A percentile compares a stretch with the other conserved stretches of the same genome.
These are phyloP conservation scores for Pistacia vera DNA, from an alignment of 345 rosid species.

Conservation along the genomic window DNA sequence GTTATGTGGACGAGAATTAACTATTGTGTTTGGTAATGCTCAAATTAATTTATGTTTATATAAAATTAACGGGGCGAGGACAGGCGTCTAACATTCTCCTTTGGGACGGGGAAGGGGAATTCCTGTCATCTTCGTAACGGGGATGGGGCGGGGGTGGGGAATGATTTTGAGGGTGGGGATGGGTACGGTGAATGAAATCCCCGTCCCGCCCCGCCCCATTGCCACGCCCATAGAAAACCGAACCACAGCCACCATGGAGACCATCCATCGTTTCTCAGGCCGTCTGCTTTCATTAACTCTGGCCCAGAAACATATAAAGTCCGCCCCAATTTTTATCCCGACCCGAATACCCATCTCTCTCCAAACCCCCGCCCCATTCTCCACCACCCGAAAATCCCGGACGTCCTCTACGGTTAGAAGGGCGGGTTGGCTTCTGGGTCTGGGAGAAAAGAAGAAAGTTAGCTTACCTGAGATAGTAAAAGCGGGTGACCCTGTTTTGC, in stretches of 20 bases:
- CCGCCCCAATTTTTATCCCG: conserved; percentile 18
- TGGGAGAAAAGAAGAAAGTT: conserved; percentile 63
- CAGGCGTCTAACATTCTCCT: no score
- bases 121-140: no score
- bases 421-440: conserved; percentile 95
- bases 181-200: no score
- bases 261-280: conserved; percentile 51
- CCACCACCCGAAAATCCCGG: conserved; percentile 27
- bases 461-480: conserved; percentile 60
- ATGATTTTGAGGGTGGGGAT: no score
- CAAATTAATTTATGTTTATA: no score
- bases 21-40: no score
- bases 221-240: background rate
- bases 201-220: no score
- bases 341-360: conserved; percentile 18
- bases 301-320: conserved; percentile 20
- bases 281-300: conserved; percentile 53
- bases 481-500: conserved; percentile 93
- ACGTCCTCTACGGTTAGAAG: conserved; percentile 47
- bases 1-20: no score
- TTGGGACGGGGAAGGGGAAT: no score
- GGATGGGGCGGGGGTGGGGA: no score
- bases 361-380: background rate
- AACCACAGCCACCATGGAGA: conserved; percentile 44
- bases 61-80: no score